Evolutionary conservation across 2,329 filamentous ascomycete species (phyloP).

Genomic region (Colletotrichum zoysiae): DNA sequence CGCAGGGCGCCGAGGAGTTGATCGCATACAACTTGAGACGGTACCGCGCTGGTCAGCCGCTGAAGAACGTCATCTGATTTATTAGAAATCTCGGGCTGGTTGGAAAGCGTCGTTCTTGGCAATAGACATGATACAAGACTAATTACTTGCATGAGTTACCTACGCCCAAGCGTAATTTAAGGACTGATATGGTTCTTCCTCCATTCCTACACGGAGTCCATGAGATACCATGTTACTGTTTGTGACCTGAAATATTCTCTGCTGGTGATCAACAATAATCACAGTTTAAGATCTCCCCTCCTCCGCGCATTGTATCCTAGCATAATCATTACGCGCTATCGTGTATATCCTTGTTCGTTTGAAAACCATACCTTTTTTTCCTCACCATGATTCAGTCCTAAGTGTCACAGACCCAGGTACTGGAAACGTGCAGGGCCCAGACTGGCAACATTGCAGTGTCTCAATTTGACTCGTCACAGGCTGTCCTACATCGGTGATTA

Average conservation of each 20-base stretch:
- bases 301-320: background rate
- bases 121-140: conserved; percentile 20
- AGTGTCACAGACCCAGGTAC: background rate
- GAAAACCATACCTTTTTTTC: background rate
- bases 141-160: background rate
- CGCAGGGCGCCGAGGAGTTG: conserved; percentile 69
- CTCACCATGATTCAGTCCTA: background rate
- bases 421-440: background rate
- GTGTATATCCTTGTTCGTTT: background rate
- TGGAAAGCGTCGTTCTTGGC: conserved; percentile 5
- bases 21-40: conserved; percentile 72
- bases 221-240: background rate
- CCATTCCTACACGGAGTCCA: background rate
- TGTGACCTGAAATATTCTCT: no score
- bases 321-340: background rate
- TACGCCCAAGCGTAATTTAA: background rate
- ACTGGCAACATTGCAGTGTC: background rate
- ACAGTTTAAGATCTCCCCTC: no score
- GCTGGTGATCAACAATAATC: no score
- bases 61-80: conserved; percentile 65
- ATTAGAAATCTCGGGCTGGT: background rate
- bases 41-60: conserved; percentile 68
- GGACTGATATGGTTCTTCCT: no score
- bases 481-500: background rate
- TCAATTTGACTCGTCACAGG: no score